Evolutionary conservation across 2,329 filamentous ascomycete species (phyloP).

Genomic region (Penicillium sp.): DNA sequence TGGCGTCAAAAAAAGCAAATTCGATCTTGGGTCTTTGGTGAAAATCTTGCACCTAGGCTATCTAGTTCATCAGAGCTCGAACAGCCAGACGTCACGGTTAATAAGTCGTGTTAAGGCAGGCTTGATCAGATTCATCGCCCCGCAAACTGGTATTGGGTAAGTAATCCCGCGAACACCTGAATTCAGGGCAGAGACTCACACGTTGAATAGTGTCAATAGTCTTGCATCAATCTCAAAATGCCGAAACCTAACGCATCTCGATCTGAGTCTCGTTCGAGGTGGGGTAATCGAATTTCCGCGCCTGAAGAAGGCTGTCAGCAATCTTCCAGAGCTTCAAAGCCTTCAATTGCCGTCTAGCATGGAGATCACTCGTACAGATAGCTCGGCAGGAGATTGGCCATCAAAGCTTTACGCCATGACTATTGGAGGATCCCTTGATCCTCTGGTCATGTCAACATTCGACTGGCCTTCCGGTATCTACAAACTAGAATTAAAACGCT

Average conservation of each 20-base stretch:
- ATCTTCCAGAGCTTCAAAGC: not conserved
- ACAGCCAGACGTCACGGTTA: slow-evolving; percentile 63
- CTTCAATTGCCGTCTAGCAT: slow-evolving; percentile 5
- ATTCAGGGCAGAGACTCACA: not conserved
- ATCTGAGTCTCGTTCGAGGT: slow-evolving; percentile 6
- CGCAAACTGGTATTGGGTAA: slow-evolving; percentile 63
- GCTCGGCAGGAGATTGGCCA: slow-evolving; percentile 17
- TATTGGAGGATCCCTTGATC: slow-evolving; percentile 16
- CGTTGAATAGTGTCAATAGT: slow-evolving; percentile 4
- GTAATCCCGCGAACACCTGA: slow-evolving; percentile 23
- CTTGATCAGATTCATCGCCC: slow-evolving; percentile 62
- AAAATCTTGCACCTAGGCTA: slow-evolving; percentile 58
- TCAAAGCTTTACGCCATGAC: slow-evolving; percentile 4
- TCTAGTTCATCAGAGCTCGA: slow-evolving; percentile 65
- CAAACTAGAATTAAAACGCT: not conserved
- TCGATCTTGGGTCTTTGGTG: slow-evolving; percentile 57
- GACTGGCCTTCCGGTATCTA: slow-evolving; percentile 12
- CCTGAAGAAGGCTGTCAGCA: slow-evolving; percentile 6
- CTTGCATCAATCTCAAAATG: slow-evolving; percentile 11
- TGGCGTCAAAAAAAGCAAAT: slow-evolving; percentile 51
- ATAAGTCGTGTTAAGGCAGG: slow-evolving; percentile 60
- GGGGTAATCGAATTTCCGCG: not conserved
- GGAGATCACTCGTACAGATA: slow-evolving; percentile 3
- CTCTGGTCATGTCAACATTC: slow-evolving; percentile 12
- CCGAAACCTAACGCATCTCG: not conserved